Percentiles rank a stretch among this genome's conserved stretches.
Evolutionary conservation across 768 basidiomycete genomes (phyloP).

Genomic region (Hericium coralloides): DNA sequence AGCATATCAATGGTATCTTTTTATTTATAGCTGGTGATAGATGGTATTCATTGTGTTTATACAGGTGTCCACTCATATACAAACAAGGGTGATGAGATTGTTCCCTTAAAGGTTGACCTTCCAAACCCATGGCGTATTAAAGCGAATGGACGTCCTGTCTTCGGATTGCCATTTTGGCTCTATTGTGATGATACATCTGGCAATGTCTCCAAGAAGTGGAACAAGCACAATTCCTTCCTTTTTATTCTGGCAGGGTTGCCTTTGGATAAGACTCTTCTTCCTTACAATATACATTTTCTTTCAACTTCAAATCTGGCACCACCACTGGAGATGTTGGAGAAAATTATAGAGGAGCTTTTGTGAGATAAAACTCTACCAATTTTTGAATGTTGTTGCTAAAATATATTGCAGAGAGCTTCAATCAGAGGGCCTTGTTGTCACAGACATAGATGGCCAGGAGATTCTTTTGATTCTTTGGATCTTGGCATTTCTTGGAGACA

Average conservation of each 20-base stretch:
- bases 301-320: slow-evolving; percentile 33
- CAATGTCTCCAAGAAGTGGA: slow-evolving; percentile 39
- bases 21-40: too few species aligned
- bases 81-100: too few species aligned
- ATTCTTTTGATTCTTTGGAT: slow-evolving; percentile 11
- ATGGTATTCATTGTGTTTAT: too few species aligned
- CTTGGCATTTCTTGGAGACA: slow-evolving; percentile 28
- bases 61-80: too few species aligned
- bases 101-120: neutral
- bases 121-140: neutral
- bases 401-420: slow-evolving; percentile 16
- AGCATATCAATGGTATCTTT: too few species aligned
- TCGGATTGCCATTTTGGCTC: slow-evolving; percentile 26
- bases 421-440: slow-evolving; percentile 28
- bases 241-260: slow-evolving; percentile 31
- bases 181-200: slow-evolving; percentile 40
- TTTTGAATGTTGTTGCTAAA: too few species aligned
- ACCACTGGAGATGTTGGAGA: slow-evolving; percentile 31
- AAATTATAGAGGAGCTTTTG: too few species aligned
- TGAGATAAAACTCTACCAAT: too few species aligned
- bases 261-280: slow-evolving; percentile 17
- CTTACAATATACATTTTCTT: slow-evolving; percentile 33
- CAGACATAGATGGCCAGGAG: slow-evolving; percentile 18
- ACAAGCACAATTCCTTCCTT: slow-evolving; percentile 33
- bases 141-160: slow-evolving; percentile 17